Conservation (phyloP, 208 protist genomes). For the Blechomonas ayalai region DNA sequence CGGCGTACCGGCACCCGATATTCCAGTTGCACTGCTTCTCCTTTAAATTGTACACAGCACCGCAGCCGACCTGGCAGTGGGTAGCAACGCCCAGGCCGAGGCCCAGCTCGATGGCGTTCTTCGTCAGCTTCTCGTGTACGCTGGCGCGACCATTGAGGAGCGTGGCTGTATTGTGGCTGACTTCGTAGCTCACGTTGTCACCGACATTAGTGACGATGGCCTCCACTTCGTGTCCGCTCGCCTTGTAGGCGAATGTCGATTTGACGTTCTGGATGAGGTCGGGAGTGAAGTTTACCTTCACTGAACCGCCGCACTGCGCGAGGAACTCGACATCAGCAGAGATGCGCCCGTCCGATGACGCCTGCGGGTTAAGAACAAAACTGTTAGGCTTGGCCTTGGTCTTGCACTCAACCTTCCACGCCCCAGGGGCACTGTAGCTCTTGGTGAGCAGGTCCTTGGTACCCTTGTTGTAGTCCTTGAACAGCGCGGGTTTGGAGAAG, state of each 20-base stretch:
- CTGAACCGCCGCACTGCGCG: conserved; percentile 20
- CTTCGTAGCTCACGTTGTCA: conserved; percentile 39
- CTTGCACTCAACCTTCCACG: conserved; percentile 77
- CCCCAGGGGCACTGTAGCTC: conserved; percentile 32
- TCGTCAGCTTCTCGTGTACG: conserved; percentile 65
- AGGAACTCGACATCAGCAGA: conserved; percentile 56
- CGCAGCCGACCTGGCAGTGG: conserved; percentile 52
- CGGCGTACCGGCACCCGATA: conserved; percentile 38
- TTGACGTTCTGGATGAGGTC: conserved; percentile 2
- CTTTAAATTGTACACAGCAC: conserved; percentile 38
- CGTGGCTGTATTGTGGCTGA: conserved; percentile 28
- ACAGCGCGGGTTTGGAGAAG: conserved; percentile 7
- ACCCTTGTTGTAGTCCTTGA: conserved; percentile 81
- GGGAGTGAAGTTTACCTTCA: conserved; percentile 51
- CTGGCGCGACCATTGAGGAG: conserved; percentile 28
- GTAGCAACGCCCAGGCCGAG: conserved; percentile 41
- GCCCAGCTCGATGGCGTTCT: conserved; percentile 45
- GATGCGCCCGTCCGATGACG: conserved; percentile 21
- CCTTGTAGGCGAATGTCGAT: conserved; percentile 3
- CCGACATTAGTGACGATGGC: conserved; percentile 4
- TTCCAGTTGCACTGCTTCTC: conserved; percentile 63
- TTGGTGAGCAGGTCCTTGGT: conserved; percentile 69
- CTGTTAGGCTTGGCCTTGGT: conserved; percentile 36
- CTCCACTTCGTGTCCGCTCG: conserved; percentile 55
- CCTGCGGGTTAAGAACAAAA: no score